These are phyloP conservation scores for Saturnispora saitoi DNA, from an alignment of 805 yeast species.

Conservation along the genomic window DNA sequence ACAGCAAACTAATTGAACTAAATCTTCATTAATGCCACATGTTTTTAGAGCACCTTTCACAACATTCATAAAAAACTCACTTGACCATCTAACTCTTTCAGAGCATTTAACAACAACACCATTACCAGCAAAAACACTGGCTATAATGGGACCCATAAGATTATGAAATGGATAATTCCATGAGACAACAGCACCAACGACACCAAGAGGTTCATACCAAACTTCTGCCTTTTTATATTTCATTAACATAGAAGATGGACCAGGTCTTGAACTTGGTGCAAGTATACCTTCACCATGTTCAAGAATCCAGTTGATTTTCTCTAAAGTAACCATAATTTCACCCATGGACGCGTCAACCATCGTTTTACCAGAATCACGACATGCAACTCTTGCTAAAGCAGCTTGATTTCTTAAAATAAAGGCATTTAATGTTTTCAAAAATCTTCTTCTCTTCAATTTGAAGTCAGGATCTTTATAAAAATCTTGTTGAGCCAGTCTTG, in stretches of 20 bases:
- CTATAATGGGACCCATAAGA: constrained; percentile 83
- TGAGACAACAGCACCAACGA: constrained; percentile 81
- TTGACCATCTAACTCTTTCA: constrained; percentile 94
- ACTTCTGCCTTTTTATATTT: constrained; percentile 90
- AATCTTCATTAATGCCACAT: constrained; percentile 68
- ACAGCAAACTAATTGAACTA: constrained; percentile 83
- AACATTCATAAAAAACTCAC: constrained; percentile 65
- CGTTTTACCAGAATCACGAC: constrained; percentile 95
- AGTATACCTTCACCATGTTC: constrained; percentile 72
- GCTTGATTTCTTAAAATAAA: constrained; percentile 78
- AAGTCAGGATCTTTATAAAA: constrained; percentile 50
- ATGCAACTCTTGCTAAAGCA: constrained; percentile 81
- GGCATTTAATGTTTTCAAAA: constrained; percentile 61
- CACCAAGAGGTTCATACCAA: constrained; percentile 86
- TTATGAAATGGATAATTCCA: constrained; percentile 99
- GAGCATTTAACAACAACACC: constrained; percentile 89
- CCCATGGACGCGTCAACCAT: constrained; percentile 95
- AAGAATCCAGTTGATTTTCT: constrained; percentile 84
- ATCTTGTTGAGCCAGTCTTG: constrained; percentile 44
- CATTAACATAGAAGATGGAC: constrained; percentile 79
- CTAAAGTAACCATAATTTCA: constrained; percentile 90
- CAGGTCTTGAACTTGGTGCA: constrained; percentile 68
- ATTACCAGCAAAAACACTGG: constrained; percentile 85
- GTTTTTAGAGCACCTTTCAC: constrained; percentile 63
- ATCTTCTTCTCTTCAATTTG: constrained; percentile 48